phyloP scores from a whole-genome alignment of 2,329 filamentous ascomycete species.

The Neonectria magnoliae region DNA sequence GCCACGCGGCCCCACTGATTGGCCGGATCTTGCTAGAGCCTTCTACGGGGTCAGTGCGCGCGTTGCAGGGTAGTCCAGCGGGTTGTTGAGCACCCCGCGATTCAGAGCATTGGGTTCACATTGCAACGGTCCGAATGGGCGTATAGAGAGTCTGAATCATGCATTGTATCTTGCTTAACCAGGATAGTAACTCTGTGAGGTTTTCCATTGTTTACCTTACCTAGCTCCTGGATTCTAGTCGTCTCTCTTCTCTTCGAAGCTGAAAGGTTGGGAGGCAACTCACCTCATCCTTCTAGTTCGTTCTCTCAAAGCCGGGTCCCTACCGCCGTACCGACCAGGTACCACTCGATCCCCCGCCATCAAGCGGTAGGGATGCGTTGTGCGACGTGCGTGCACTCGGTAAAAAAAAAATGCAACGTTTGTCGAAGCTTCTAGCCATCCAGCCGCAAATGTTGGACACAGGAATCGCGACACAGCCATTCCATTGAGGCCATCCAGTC shows the following conservation, averaged over 20 bases:
- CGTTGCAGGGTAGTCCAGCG: neutral
- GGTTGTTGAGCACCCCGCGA: neutral
- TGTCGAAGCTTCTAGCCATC: constrained; percentile 41
- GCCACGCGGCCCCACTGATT: constrained; percentile 31
- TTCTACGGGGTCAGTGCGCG: constrained; percentile 29
- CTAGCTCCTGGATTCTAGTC: neutral
- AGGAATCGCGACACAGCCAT: neutral
- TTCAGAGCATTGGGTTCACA: neutral
- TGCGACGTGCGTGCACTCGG: neutral
- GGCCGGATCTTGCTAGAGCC: constrained; percentile 36
- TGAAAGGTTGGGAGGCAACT: constrained; percentile 2
- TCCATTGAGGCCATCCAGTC: constrained; percentile 11
- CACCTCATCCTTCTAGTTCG: constrained; percentile 10
- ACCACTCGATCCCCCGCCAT: constrained; percentile 10
- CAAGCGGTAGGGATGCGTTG: neutral
- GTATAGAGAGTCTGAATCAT: neutral
- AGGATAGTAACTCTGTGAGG: neutral
- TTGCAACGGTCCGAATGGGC: neutral
- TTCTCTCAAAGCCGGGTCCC: constrained; percentile 7
- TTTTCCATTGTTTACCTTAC: neutral
- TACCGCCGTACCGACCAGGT: constrained; percentile 15
- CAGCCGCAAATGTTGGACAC: constrained; percentile 3
- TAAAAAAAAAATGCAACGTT: neutral
- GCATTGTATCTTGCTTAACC: neutral
- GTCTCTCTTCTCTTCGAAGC: neutral